Conservation (phyloP, 352 stramenopile species). For the Pythium brachiatum region DNA sequence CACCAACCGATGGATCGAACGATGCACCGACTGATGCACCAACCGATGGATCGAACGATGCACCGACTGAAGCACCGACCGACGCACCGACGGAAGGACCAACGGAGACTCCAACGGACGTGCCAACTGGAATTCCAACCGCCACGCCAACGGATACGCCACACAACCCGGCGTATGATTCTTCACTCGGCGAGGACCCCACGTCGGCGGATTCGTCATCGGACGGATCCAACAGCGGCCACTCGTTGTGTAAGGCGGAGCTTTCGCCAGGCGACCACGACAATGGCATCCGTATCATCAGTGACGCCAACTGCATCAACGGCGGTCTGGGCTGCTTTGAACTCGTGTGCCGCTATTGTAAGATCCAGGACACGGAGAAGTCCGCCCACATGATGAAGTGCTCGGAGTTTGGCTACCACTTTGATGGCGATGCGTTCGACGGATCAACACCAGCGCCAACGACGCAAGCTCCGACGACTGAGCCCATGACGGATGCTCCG, state of each 20-base stretch:
- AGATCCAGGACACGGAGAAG: slow-evolving; percentile 10
- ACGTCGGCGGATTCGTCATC: neutral
- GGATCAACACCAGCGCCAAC: neutral
- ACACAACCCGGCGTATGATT: neutral
- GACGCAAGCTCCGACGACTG: neutral
- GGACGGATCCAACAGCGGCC: neutral
- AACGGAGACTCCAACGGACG: slow-evolving; percentile 2
- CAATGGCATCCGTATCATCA: slow-evolving; percentile 12
- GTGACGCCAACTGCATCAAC: slow-evolving; percentile 17
- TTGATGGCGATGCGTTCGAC: slow-evolving; percentile 18
- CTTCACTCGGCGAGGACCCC: neutral
- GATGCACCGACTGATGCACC: neutral
- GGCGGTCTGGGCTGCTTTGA: slow-evolving; percentile 31
- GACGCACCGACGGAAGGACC: neutral
- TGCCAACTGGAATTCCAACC: neutral
- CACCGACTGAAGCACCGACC: neutral
- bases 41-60: neutral
- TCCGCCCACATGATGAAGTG: slow-evolving; percentile 17
- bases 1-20: neutral
- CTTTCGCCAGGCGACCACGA: slow-evolving; percentile 18
- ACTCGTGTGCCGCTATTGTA: slow-evolving; percentile 29
- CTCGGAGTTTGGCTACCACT: slow-evolving; percentile 12
- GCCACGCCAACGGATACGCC: neutral
- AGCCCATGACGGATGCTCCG: slow-evolving; percentile 1
- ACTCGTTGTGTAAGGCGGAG: slow-evolving; percentile 3